Base-by-base conservation (phyloP, 2,329 filamentous ascomycete genomes). In the Colletotrichum abscissum region DNA sequence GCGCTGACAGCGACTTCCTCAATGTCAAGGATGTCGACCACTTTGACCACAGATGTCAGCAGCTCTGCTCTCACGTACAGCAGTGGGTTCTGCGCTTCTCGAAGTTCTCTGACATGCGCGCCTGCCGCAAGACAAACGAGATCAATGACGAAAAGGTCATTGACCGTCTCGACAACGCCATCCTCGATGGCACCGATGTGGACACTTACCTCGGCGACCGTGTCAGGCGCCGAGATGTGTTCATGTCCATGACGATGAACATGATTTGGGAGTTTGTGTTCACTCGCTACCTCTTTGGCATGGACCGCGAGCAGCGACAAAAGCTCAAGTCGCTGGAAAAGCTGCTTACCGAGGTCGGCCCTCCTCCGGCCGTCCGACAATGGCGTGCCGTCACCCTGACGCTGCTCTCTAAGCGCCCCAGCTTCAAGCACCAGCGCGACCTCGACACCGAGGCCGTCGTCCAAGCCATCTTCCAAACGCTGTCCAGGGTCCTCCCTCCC, bases 231-330 rank as follows among this genome's bases (percentile, higher is more conserved):
- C 92, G 96, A 73, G 96, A 98, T 81, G 92, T 98, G 72, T 98
- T 99, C 88, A 98, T 98, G 95, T 97, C 95, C 49, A 95, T 99
- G 82, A 94, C 96, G 69, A 98, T 98, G 95, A 97, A 94, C 74
- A 98, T 99, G 95, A 92, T 99, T 64, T 99, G 95, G 95, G 97
- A 99, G 83, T 98, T 97, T 80, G 92, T 99, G 81, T 99, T 99
- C 81, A 98, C 96, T 9, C 92, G 97, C 76, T 99, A 99, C 82
- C 91, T 99, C 30, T 99, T 99, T 81, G 97, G 97, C 78, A 98
- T 99, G 95, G 97, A 99, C 81, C 91, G 95, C 78, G 97, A 98
- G 83, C 97, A 99, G 84, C 92, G 97, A 78, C 95, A 98, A 83
- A 98, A 98, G 84, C 92, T 99, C 82, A 98, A 99, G 86, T 92